These are phyloP conservation scores for Tubosaeta brunneosetosa DNA, from an alignment of 768 basidiomycete species.

Conservation along the genomic window DNA sequence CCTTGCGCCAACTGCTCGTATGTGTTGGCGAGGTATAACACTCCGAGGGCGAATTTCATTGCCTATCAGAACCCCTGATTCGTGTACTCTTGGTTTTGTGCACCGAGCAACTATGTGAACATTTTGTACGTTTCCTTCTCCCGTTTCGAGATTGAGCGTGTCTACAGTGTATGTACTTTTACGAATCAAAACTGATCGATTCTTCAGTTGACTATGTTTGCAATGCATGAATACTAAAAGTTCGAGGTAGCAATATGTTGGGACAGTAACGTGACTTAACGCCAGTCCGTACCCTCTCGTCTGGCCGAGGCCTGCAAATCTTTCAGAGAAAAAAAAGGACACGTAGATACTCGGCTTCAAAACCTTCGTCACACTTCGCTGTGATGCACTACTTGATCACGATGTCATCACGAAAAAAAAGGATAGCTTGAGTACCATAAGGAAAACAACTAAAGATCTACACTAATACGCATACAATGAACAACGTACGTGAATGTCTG, in stretches of 20 bases:
- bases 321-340: no score
- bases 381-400: no score
- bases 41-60: background rate
- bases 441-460: background rate
- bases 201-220: no score
- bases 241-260: no score
- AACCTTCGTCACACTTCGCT: no score
- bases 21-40: background rate
- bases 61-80: background rate
- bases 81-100: background rate
- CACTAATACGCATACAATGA: background rate
- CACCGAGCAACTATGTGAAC: background rate
- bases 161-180: background rate
- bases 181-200: background rate
- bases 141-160: background rate
- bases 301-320: no score
- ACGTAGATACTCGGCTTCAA: no score
- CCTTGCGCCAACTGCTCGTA: background rate
- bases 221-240: no score
- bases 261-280: no score
- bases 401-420: background rate
- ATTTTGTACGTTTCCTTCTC: background rate
- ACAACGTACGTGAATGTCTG: no score
- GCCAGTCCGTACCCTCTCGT: no score
- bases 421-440: background rate